Evolutionary conservation across 176 grass and related monocot genomes (phyloP).

Genomic region (Oryza officinalis): DNA sequence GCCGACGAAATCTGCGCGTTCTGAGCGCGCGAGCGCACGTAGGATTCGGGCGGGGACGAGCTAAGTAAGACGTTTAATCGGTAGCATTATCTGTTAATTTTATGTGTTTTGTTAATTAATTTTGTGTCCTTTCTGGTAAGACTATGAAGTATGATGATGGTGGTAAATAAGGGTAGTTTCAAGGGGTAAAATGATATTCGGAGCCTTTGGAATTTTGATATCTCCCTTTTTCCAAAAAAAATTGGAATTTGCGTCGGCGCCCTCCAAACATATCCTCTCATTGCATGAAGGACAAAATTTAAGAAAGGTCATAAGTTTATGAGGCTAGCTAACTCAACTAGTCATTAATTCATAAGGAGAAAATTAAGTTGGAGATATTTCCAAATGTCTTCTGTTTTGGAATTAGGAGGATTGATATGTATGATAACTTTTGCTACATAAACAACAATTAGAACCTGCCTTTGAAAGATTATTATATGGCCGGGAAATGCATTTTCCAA

Average conservation of each 20-base stretch:
- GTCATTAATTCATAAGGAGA: background rate
- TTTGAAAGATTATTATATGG: background rate
- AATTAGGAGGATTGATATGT: background rate
- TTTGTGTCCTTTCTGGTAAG: constrained; percentile 29
- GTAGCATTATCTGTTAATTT: constrained; percentile 45
- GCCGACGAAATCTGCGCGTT: constrained; percentile 46
- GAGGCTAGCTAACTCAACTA: background rate
- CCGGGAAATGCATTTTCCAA: background rate
- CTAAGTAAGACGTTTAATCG: constrained; percentile 47
- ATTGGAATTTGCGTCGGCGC: constrained; percentile 43
- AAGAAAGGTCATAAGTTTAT: background rate
- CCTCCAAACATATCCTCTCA: constrained; percentile 26
- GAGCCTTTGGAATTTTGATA: constrained; percentile 12
- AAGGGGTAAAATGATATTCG: constrained; percentile 40
- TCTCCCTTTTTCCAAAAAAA: background rate
- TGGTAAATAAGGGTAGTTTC: constrained; percentile 63
- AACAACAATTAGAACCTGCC: background rate
- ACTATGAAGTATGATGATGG: constrained; percentile 24
- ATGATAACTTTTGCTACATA: background rate
- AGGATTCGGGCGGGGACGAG: constrained; percentile 35
- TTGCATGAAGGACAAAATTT: background rate
- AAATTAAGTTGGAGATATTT: background rate
- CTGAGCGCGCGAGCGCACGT: constrained; percentile 36
- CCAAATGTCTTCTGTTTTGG: background rate
- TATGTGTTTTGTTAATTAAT: background rate